Evolutionary conservation across 768 basidiomycete species (phyloP).

Genomic region (Chlorophyllum brunneum): DNA sequence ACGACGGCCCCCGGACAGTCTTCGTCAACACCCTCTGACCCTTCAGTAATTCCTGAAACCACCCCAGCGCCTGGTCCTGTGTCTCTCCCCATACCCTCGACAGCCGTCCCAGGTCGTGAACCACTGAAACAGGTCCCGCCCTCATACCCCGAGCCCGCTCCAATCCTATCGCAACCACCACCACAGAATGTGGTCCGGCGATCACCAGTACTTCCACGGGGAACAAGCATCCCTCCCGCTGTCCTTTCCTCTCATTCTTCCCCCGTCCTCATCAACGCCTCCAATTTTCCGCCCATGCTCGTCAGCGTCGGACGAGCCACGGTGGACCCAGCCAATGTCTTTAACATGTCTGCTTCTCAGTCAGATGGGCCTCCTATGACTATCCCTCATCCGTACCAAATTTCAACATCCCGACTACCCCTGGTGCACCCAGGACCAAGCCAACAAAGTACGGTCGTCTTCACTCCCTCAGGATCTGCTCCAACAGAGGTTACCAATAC

Average conservation of each 20-base stretch:
- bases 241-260: background rate
- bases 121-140: background rate
- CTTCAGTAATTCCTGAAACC: background rate
- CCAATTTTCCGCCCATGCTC: background rate
- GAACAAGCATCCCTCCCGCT: background rate
- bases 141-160: background rate
- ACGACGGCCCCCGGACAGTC: background rate
- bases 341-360: background rate
- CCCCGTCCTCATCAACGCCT: conserved; percentile 1
- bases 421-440: background rate
- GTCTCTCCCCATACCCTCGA: conserved; percentile 5
- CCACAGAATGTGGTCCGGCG: background rate
- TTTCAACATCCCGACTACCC: background rate
- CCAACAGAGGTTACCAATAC: background rate
- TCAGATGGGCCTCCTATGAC: background rate
- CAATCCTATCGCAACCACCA: background rate
- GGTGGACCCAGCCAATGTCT: background rate
- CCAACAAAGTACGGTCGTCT: conserved; percentile 3
- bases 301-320: background rate
- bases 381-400: background rate
- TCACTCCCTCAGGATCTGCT: conserved; percentile 1
- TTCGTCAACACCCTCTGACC: background rate
- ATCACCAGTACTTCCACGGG: background rate
- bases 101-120: conserved; percentile 1
- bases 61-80: background rate